These are phyloP conservation scores for Alternaria longipes DNA, from an alignment of 2,329 filamentous ascomycete genomes.

Conservation along the genomic window DNA sequence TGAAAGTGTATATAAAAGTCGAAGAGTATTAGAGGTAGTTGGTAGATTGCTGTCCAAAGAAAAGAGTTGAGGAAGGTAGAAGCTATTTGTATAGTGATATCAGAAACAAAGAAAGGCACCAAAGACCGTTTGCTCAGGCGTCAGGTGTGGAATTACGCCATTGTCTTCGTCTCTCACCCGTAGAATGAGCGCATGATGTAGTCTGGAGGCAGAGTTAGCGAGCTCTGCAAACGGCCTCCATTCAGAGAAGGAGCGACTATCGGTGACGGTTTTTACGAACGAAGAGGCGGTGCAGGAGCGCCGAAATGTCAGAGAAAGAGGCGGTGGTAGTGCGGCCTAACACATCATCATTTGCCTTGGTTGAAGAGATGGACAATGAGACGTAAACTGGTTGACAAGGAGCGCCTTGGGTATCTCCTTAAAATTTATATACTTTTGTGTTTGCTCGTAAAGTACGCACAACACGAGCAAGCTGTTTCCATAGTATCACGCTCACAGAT, in stretches of 20 bases:
- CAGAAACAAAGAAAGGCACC: not conserved
- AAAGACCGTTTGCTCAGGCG: not conserved
- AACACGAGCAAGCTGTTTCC: not conserved
- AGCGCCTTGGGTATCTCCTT: not conserved
- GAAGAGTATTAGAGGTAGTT: not conserved
- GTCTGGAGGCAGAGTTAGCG: not conserved
- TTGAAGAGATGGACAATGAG: not conserved
- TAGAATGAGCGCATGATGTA: not conserved
- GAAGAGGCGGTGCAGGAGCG: not conserved
- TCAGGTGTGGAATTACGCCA: not conserved
- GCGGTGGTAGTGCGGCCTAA: not conserved
- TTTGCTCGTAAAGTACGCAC: not conserved
- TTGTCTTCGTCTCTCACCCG: not conserved
- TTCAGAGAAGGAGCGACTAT: not conserved
- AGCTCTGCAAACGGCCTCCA: not conserved
- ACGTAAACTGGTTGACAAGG: not conserved
- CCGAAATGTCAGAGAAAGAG: too few species aligned
- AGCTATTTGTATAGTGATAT: not conserved
- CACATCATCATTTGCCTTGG: not conserved
- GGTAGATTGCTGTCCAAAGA: not conserved
- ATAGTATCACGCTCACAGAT: not conserved
- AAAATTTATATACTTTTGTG: too few species aligned
- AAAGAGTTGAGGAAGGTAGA: not conserved
- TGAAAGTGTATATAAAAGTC: not conserved
- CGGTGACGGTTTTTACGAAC: not conserved